Evolutionary conservation across 148 eudicot species (phyloP).

Genomic region (Camellia granthamiana): DNA sequence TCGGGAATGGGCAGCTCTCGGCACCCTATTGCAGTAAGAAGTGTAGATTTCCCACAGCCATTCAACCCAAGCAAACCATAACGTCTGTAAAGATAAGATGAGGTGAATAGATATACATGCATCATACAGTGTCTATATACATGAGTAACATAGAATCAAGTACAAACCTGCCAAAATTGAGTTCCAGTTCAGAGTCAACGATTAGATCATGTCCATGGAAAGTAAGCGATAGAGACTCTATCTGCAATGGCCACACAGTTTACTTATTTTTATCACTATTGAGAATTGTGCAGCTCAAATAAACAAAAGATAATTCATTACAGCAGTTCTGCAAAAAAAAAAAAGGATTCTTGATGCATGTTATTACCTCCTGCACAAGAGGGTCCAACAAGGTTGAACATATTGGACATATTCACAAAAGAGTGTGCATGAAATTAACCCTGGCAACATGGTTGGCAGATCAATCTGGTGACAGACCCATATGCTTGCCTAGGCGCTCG

Average conservation of each 20-base stretch:
- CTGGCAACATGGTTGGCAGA: conserved; percentile 23
- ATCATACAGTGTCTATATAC: neutral
- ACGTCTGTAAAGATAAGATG: conserved; percentile 46
- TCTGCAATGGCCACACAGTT: conserved; percentile 51
- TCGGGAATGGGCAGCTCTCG: conserved; percentile 98
- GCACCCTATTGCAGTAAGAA: conserved; percentile 78
- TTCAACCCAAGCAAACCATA: conserved; percentile 96
- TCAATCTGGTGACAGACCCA: conserved; percentile 6
- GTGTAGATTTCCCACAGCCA: conserved; percentile 99
- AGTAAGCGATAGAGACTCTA: conserved; percentile 93
- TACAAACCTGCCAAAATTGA: conserved; percentile 88
- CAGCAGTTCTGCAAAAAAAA: neutral
- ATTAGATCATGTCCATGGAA: conserved; percentile 97
- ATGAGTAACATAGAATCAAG: neutral
- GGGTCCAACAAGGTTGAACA: conserved; percentile 13
- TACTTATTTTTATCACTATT: neutral
- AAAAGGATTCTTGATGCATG: conserved; percentile 8
- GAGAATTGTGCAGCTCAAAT: neutral
- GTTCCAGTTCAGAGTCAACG: conserved; percentile 87
- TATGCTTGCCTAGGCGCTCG: conserved; percentile 19
- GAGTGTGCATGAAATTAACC: conserved; percentile 24
- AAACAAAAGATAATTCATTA: neutral
- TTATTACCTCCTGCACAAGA: conserved; percentile 18
- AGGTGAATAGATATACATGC: neutral
- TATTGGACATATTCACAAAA: conserved; percentile 21